Evolutionary conservation across 257 asterid species (phyloP).

Genomic region (Ophiorrhiza pumila): DNA sequence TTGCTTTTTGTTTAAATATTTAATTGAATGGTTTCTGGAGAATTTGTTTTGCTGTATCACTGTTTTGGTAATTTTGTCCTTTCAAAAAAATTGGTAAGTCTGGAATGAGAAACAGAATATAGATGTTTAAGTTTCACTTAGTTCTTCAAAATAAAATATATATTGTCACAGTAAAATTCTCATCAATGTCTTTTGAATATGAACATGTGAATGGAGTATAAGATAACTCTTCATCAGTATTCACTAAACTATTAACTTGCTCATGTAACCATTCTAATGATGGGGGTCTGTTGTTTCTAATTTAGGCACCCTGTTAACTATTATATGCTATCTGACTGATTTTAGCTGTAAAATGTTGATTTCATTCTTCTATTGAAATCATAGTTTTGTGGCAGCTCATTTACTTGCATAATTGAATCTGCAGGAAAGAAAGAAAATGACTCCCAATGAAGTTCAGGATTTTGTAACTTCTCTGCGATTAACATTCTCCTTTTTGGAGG

Average conservation of each 20-base stretch:
- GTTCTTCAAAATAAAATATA: background rate
- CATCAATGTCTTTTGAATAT: background rate
- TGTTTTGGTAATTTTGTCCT: background rate
- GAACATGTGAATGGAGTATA: background rate
- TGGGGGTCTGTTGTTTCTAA: background rate
- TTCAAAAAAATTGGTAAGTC: background rate
- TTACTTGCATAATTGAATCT: conserved; percentile 16
- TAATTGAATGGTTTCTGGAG: background rate
- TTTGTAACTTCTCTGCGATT: conserved; percentile 70
- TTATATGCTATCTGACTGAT: background rate
- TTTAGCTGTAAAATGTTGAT: background rate
- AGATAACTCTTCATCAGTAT: background rate
- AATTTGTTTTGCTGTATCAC: background rate
- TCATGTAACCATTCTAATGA: background rate
- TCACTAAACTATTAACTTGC: background rate
- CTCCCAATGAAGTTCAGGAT: conserved; percentile 53
- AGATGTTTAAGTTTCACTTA: background rate
- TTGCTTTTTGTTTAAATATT: background rate
- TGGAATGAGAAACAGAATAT: background rate
- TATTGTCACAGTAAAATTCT: background rate
- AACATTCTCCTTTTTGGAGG: conserved; percentile 79
- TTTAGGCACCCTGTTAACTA: background rate
- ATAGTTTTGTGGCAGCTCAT: background rate
- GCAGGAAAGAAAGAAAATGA: conserved; percentile 84
- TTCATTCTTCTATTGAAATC: background rate